phyloP scores from a whole-genome alignment of 2,329 filamentous ascomycete species.

The Microdochium bolleyi region DNA sequence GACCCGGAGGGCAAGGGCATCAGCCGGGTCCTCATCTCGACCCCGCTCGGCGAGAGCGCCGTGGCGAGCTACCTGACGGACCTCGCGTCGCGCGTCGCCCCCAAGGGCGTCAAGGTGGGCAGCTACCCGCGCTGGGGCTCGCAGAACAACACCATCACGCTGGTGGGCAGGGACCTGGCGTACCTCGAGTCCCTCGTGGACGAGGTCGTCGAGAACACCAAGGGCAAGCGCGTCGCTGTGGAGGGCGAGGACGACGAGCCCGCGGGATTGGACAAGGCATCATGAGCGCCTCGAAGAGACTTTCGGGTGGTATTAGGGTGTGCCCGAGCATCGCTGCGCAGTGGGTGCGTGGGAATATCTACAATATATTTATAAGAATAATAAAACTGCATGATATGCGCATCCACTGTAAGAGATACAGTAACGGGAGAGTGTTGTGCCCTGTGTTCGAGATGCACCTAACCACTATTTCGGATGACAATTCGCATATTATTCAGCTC shows the following conservation, averaged over 20 bases:
- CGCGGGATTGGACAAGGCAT: not conserved
- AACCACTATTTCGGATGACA: no score
- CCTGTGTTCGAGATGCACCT: no score
- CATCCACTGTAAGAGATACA: no score
- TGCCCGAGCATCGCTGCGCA: no score
- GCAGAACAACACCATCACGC: constrained; percentile 78
- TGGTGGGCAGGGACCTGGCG: constrained; percentile 69
- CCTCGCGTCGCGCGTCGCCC: constrained; percentile 64
- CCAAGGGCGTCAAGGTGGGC: constrained; percentile 81
- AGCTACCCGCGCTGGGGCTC: constrained; percentile 93
- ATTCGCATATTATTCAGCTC: no score
- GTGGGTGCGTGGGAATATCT: no score
- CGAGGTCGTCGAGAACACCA: constrained; percentile 70
- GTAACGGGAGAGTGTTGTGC: no score
- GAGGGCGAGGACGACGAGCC: constrained; percentile 64
- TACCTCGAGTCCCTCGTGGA: constrained; percentile 71
- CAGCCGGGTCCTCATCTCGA: constrained; percentile 73
- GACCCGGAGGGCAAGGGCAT: constrained; percentile 80
- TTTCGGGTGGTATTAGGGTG: no score
- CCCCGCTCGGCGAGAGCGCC: constrained; percentile 77
- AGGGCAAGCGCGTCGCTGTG: constrained; percentile 59
- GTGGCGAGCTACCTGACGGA: constrained; percentile 78
- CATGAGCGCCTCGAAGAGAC: not conserved
- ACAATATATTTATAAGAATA: no score
- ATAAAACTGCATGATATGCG: no score